Percentiles rank a stretch among this genome's conserved stretches.
These are phyloP conservation scores for Diddensiella santjacobensis DNA, from an alignment of 805 yeast species.

Conservation along the genomic window DNA sequence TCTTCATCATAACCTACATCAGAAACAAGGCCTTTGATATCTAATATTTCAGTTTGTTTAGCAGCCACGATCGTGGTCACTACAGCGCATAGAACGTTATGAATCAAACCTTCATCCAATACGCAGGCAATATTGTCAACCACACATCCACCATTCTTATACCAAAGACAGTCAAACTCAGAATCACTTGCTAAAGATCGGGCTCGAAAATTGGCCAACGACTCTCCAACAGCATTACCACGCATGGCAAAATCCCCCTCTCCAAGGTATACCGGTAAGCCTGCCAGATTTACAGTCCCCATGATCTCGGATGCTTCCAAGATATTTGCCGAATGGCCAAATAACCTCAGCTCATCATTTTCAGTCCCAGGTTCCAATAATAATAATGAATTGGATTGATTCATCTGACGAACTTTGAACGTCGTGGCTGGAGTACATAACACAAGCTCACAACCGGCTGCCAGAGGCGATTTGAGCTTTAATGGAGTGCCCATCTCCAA, in stretches of 20 bases:
- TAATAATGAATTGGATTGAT: constrained; percentile 83
- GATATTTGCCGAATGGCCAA: constrained; percentile 25
- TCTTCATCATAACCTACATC: constrained; percentile 32
- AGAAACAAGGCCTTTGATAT: constrained; percentile 11
- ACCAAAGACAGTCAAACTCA: constrained; percentile 56
- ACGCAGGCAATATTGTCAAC: constrained; percentile 43
- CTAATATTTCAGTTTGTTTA: constrained; percentile 23
- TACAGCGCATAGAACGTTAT: constrained; percentile 25
- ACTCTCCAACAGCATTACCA: background rate
- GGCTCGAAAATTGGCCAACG: constrained; percentile 6
- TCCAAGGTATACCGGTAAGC: constrained; percentile 24
- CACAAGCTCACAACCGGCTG: constrained; percentile 43
- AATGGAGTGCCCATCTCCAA: constrained; percentile 21
- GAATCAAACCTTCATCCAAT: constrained; percentile 27
- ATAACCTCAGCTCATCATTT: constrained; percentile 17
- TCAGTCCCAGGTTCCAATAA: constrained; percentile 34
- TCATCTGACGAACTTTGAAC: constrained; percentile 67
- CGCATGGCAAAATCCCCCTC: constrained; percentile 6
- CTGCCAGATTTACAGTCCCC: constrained; percentile 23
- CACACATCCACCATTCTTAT: constrained; percentile 51
- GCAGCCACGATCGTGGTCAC: constrained; percentile 11
- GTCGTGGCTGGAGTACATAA: constrained; percentile 58
- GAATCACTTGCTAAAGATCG: constrained; percentile 51
- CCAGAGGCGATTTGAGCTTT: constrained; percentile 36
- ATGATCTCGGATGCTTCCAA: constrained; percentile 22